Evolutionary conservation across 2,329 filamentous ascomycete species (phyloP).

Genomic region (Claviceps cyperi): DNA sequence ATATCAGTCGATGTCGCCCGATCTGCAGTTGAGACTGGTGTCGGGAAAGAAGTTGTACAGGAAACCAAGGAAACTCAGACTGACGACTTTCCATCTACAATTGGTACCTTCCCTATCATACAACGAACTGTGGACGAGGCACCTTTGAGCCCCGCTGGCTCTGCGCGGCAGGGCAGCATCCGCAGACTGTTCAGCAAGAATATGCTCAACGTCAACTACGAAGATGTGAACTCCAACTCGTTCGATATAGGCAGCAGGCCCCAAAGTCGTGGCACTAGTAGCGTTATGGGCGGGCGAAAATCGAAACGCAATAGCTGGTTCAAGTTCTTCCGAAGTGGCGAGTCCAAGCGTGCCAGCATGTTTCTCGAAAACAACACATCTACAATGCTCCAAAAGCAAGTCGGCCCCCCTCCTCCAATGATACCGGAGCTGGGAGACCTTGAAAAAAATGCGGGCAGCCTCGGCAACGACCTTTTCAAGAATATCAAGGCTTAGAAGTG

Average conservation of each 20-base stretch:
- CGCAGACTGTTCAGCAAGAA: constrained; percentile 42
- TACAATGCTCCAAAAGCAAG: constrained; percentile 19
- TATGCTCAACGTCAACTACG: constrained; percentile 38
- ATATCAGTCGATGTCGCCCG: constrained; percentile 7
- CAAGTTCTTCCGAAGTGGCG: constrained; percentile 32
- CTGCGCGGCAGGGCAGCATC: constrained; percentile 39
- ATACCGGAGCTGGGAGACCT: constrained; percentile 43
- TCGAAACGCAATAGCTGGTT: constrained; percentile 46
- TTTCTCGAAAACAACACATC: constrained; percentile 22
- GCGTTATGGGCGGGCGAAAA: constrained; percentile 37
- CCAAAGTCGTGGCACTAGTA: constrained; percentile 34
- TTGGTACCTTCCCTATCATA: constrained; percentile 30
- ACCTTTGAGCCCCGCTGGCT: constrained; percentile 37
- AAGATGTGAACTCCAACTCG: constrained; percentile 31
- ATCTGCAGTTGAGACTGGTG: neutral
- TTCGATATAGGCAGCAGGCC: constrained; percentile 28
- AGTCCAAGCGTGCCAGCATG: constrained; percentile 27
- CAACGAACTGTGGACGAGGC: constrained; percentile 36
- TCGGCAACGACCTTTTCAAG: constrained; percentile 43
- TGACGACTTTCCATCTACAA: constrained; percentile 7
- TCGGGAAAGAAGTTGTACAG: neutral
- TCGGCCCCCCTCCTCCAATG: constrained; percentile 43
- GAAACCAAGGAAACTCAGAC: neutral
- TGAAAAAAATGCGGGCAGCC: constrained; percentile 31
- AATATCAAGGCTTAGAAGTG: constrained; percentile 35